phyloP scores from a whole-genome alignment of 129 eudicot species.

The Flaveria linearis region DNA sequence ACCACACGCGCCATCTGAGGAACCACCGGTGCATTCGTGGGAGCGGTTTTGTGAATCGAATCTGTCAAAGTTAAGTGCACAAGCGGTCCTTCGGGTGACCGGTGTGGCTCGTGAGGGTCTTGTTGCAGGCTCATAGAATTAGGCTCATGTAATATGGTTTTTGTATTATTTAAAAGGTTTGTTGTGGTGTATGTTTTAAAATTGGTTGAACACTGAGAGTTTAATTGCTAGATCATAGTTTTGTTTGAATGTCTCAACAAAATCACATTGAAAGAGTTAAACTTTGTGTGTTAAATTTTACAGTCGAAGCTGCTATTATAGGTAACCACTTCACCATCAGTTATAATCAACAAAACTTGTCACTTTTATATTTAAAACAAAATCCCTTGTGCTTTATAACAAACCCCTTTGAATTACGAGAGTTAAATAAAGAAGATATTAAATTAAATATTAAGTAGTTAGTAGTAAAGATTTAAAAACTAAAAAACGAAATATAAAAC shows the following conservation, averaged over 20 bases:
- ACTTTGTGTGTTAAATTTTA: no score
- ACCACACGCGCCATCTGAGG: constrained; percentile 33
- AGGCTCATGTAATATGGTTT: not conserved
- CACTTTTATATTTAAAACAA: no score
- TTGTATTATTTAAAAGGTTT: not conserved
- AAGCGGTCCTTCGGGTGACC: constrained; percentile 72
- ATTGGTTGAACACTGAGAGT: not conserved
- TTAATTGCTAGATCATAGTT: not conserved
- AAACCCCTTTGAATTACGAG: no score
- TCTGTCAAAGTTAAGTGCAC: constrained; percentile 59
- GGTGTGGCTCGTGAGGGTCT: constrained; percentile 43
- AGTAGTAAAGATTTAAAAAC: no score
- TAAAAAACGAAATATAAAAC: no score
- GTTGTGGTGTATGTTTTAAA: constrained; percentile 13
- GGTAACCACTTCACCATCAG: no score
- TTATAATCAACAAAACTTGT: no score
- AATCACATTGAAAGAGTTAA: no score
- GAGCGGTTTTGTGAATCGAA: constrained; percentile 65
- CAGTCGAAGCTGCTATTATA: no score
- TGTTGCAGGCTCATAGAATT: constrained; percentile 15
- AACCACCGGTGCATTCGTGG: constrained; percentile 48
- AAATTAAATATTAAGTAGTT: no score
- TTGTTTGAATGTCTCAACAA: not conserved
- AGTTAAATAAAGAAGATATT: no score
- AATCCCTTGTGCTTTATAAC: no score